Conservation (phyloP, 805 yeast species). For the Zygosaccharomyces lentus region DNA sequence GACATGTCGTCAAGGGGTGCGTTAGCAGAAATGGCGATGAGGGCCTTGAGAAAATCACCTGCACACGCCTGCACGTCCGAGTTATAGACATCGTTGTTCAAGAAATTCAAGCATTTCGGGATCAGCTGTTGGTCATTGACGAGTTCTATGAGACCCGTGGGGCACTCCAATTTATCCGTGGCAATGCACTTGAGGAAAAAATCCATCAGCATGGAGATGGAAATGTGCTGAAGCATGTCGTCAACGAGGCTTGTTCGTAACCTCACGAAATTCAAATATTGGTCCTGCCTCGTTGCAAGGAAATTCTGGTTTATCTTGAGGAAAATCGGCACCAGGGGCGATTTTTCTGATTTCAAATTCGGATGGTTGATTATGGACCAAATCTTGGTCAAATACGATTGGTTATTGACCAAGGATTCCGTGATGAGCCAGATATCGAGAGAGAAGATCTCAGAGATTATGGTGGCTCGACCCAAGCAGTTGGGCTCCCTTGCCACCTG, state of each 20-base stretch:
- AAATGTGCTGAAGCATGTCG: constrained; percentile 70
- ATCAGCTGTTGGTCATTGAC: constrained; percentile 71
- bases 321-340: constrained; percentile 74
- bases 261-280: constrained; percentile 36
- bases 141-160: constrained; percentile 82
- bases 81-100: constrained; percentile 51
- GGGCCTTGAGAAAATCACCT: constrained; percentile 89
- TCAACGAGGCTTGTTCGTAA: constrained; percentile 53
- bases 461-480: constrained; percentile 24
- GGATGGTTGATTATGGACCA: constrained; percentile 74
- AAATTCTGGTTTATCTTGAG: constrained; percentile 86
- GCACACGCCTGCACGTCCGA: constrained; percentile 82
- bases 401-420: constrained; percentile 78
- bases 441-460: constrained; percentile 71
- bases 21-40: constrained; percentile 92
- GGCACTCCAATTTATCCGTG: constrained; percentile 82
- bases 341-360: constrained; percentile 52
- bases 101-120: constrained; percentile 59
- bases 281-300: constrained; percentile 63
- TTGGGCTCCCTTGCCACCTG: constrained; percentile 8
- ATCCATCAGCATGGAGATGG: constrained; percentile 89
- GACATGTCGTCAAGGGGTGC: constrained; percentile 73
- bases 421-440: constrained; percentile 90
- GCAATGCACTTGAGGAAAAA: constrained; percentile 82
- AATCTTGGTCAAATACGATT: constrained; percentile 55